Base-by-base conservation (phyloP, 805 yeast genomes). In the Debaryomyces maramus region DNA sequence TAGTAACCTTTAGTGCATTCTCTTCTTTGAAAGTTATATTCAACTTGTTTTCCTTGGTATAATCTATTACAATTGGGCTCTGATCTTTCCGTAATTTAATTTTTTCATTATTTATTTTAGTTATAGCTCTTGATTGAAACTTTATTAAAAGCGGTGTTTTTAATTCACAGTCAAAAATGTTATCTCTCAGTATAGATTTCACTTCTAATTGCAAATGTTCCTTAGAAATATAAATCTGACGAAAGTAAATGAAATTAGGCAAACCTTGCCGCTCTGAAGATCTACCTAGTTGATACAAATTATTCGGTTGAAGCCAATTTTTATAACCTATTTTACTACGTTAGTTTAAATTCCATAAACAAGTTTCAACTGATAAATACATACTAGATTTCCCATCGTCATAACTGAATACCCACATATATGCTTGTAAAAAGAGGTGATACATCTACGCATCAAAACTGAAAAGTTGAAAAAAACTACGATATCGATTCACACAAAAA, bases 61-160 rank as follows among this genome's bases (percentile, higher is more conserved):
- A 21, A 16, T 33, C 36, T 8, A 13, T 13, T 7, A 22, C 17
- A 21, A 21, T n/a, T 22, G 41, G 37, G 6, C 22, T 28, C 18
- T 47, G 40, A 19, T 39, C 39, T 31, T 49, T 49, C 2, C 34
- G 26, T 5, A 62, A 48, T 34, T 56, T 60, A 41, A 49, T 49
- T 8, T 47, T 31, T 8, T 38, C 38, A 3, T 58, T 64, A 42
- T 64, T 59, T 34, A 65, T 54, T n/a, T 46, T 51, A 4, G 63
- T 54, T 26, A 59, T 52, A 15, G 67, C 63, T 10, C 64, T 49
- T 1, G 69, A 58, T 20, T 62, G 53, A 18, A 64, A 50, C 8
- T 41, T 43, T 16, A 61, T 46, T 5, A 36, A 26, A 7, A 65
- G 36, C 13, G 54, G 51, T 1, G 63, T 54, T 10, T 35, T 42